Conservation (phyloP, 2,329 filamentous ascomycete species). For the Fusarium haematococcum region DNA sequence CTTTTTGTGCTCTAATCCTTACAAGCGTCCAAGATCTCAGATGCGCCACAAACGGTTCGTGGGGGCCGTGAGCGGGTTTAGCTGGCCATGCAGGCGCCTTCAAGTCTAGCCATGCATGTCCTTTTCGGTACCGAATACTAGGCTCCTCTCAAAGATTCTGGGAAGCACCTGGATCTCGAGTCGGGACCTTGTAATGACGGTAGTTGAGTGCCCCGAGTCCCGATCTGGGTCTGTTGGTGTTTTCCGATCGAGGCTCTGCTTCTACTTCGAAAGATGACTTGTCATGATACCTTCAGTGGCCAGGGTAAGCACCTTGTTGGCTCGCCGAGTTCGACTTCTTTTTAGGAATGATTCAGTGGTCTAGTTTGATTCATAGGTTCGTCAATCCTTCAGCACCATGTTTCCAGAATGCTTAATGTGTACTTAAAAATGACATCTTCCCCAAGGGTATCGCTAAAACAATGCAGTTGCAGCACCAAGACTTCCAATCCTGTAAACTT, state of each 20-base stretch:
- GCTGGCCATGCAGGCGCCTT: background rate
- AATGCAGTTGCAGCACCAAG: background rate
- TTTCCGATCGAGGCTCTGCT: background rate
- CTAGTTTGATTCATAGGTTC: background rate
- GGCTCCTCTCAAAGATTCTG: background rate
- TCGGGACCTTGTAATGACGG: background rate
- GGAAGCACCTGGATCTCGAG: background rate
- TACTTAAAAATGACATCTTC: background rate
- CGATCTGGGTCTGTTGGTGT: background rate
- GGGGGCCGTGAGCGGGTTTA: background rate
- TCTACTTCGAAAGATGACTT: background rate
- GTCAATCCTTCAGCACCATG: background rate
- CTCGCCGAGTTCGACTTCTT: background rate
- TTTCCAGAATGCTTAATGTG: background rate
- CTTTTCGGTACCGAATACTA: background rate
- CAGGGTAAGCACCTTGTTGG: background rate
- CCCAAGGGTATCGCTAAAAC: slow-evolving; percentile 30
- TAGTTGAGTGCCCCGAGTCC: background rate
- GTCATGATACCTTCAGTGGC: background rate
- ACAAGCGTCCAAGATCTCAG: slow-evolving; percentile 4
- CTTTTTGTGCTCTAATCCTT: slow-evolving; percentile 3
- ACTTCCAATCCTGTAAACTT: background rate
- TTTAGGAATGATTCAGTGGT: background rate
- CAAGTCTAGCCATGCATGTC: background rate
- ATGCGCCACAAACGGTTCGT: background rate